These are phyloP conservation scores for Populus tomentosa DNA, from an alignment of 441 rosid genomes.

Conservation along the genomic window DNA sequence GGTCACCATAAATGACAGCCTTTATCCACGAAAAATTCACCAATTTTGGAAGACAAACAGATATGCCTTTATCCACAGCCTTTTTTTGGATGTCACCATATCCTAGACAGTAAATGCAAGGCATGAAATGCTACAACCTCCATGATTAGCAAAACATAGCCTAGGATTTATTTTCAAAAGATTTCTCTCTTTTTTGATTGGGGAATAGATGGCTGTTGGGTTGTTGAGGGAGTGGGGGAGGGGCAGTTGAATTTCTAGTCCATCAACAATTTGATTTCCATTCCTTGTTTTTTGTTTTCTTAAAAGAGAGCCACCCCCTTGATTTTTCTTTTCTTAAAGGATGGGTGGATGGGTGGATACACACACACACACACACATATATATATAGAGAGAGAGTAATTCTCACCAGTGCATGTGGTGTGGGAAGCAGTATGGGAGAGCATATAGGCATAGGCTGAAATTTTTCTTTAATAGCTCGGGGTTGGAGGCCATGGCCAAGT, in stretches of 20 bases:
- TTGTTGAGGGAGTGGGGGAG: neutral
- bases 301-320: neutral
- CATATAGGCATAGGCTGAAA: conserved; percentile 93
- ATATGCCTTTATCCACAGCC: neutral
- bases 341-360: too few species aligned
- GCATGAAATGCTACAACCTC: neutral
- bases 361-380: neutral
- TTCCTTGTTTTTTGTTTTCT: neutral
- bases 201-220: neutral
- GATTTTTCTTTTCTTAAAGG: neutral
- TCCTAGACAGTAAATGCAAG: neutral
- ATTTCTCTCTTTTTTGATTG: neutral
- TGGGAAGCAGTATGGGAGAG: conserved; percentile 80
- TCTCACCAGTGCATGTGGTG: conserved; percentile 90
- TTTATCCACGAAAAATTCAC: neutral
- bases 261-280: neutral
- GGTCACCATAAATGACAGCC: neutral
- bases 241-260: neutral
- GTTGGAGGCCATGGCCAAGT: conserved; percentile 45
- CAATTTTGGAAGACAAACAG: neutral
- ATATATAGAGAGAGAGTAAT: conserved; percentile 9
- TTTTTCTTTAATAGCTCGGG: conserved; percentile 66
- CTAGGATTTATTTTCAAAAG: neutral
- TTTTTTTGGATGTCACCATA: neutral
- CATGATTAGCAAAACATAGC: neutral